These are phyloP conservation scores for Backusella circina DNA, from an alignment of 192 early-diverging fungal species.

Conservation along the genomic window DNA sequence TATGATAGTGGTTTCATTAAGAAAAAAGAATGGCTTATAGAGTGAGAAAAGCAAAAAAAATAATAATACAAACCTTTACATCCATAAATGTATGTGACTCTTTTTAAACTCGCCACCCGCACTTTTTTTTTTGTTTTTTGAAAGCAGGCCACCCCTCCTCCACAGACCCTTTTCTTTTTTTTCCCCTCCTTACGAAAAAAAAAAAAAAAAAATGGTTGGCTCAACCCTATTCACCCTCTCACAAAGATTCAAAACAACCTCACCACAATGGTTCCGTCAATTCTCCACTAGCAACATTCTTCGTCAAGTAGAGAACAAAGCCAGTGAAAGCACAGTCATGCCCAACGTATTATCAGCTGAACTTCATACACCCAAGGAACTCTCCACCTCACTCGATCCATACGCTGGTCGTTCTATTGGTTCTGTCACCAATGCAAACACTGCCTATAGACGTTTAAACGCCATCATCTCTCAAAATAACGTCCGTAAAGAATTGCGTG, in stretches of 20 bases:
- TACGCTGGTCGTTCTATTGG: constrained; percentile 52
- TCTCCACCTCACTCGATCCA: constrained; percentile 31
- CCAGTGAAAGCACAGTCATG: background rate
- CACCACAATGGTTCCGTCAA: constrained; percentile 5
- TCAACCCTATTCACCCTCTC: background rate
- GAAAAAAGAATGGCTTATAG: too few species aligned
- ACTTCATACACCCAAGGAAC: constrained; percentile 15
- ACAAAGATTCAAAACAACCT: background rate
- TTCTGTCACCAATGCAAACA: constrained; percentile 34
- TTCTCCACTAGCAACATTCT: background rate
- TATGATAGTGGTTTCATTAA: too few species aligned
- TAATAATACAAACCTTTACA: too few species aligned
- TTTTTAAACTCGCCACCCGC: background rate
- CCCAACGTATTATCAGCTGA: constrained; percentile 10
- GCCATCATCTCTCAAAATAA: constrained; percentile 53
- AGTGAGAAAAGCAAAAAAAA: too few species aligned
- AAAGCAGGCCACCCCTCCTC: background rate
- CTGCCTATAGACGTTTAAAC: constrained; percentile 54
- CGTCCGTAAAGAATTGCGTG: constrained; percentile 50
- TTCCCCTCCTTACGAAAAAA: background rate
- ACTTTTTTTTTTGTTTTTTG: background rate
- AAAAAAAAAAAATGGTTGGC: background rate
- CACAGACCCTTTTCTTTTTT: background rate
- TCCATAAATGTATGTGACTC: too few species aligned
- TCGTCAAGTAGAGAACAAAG: background rate